Conservation (phyloP, 805 yeast species). For the Candida tallmaniae region DNA sequence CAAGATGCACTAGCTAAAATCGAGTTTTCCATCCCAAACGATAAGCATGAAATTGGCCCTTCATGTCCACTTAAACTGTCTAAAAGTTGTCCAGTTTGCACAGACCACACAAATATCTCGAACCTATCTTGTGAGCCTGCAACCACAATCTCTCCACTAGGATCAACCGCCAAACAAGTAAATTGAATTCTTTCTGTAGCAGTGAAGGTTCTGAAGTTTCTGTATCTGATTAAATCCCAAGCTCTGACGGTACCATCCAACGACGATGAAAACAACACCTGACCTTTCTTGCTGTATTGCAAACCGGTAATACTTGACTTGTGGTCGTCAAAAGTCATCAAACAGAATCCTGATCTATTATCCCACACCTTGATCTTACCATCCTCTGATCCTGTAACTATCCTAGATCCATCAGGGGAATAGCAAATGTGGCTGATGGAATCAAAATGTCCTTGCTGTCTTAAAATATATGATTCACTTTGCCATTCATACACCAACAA, state of each 20-base stretch:
- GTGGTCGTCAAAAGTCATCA: conserved; percentile 89
- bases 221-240: conserved; percentile 88
- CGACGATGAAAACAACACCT: conserved; percentile 86
- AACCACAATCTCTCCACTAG: conserved; percentile 93
- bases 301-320: conserved; percentile 84
- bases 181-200: conserved; percentile 87
- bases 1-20: conserved; percentile 88
- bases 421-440: conserved; percentile 78
- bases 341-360: conserved; percentile 83
- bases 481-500: conserved; percentile 98
- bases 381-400: conserved; percentile 93
- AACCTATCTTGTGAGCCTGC: conserved; percentile 90
- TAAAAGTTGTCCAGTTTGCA: conserved; percentile 87
- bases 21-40: conserved; percentile 76
- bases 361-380: conserved; percentile 98
- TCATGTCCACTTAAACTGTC: conserved; percentile 91
- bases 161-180: conserved; percentile 87
- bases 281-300: conserved; percentile 83
- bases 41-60: conserved; percentile 86
- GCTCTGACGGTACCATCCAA: conserved; percentile 97
- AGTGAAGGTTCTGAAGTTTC: conserved; percentile 93
- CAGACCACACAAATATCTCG: conserved; percentile 95
- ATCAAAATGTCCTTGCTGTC: conserved; percentile 97
- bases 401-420: conserved; percentile 90
- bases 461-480: conserved; percentile 88